Evolutionary conservation across 257 asterid genomes (phyloP), one percentile per base, ranked within the genome.

Genomic region (Knoxia roxburghii): DNA sequence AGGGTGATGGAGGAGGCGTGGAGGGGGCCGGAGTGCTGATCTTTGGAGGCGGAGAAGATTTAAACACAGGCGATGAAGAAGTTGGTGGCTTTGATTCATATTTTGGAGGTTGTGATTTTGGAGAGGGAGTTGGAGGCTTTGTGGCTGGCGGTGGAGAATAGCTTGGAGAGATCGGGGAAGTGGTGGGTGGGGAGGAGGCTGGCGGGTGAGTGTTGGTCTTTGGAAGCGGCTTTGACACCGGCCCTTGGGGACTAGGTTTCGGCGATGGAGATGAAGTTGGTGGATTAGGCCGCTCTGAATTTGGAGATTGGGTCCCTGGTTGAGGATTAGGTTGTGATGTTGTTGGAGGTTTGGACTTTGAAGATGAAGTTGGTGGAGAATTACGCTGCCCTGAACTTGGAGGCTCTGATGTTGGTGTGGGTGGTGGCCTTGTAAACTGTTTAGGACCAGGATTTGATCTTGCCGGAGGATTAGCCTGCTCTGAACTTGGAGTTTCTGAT

Each of bases 381-480:
- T 46, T 17, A 45, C 7, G 26, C 1, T 6, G 27, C n/a, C n/a
- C n/a, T 46, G 56, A 20, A 21, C 27, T 56, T 27, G 32, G 14
- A 35, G 61, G 23, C 0, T 8, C 30, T 27, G 65, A 15, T 7
- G 50, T 2, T 41, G 62, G 0, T 50, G 20, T n/a, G 5, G 65
- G 76, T 2, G 68, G 68, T 15, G 74, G 45, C 9, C 49, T 20
- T 18, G 59, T 40, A 65, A 49, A 49, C n/a, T 43, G 48, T 17
- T 9, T 17, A 24, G 68, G 57, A 43, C 21, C 3, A 60, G 68
- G 37, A 2, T 2, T 20, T 53, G 53, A 9, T 23, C 3, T 24
- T 35, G 63, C 50, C 7, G 72, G 65, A 29, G 73, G 48, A 18
- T 30, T 13, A 41, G 18, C n/a, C n/a, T n/a, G n/a, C n/a, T n/a